Percentiles rank a stretch among this genome's conserved stretches.
These are phyloP conservation scores for Sporothrix globosa DNA, from an alignment of 2,329 filamentous ascomycete species.

Conservation along the genomic window DNA sequence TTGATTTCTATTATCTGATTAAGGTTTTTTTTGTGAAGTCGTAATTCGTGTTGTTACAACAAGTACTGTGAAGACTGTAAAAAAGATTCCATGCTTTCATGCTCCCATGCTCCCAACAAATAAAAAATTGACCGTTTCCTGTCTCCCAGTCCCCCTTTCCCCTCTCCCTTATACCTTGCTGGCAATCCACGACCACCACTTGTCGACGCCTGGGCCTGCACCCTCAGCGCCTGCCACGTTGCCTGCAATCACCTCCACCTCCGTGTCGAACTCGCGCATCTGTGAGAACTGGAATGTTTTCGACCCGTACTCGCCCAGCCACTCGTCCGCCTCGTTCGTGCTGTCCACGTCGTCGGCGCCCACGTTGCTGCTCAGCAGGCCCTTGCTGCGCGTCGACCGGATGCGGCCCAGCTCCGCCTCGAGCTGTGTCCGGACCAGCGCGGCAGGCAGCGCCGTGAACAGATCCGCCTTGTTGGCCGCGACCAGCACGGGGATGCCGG, in stretches of 20 bases:
- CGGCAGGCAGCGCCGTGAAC: slow-evolving; percentile 85
- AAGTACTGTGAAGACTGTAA: background rate
- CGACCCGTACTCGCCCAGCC: slow-evolving; percentile 80
- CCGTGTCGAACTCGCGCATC: slow-evolving; percentile 80
- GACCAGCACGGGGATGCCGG: slow-evolving; percentile 73
- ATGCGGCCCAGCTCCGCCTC: slow-evolving; percentile 82
- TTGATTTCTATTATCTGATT: slow-evolving; percentile 3
- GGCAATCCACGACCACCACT: slow-evolving; percentile 92
- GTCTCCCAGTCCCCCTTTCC: background rate
- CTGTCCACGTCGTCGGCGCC: slow-evolving; percentile 55
- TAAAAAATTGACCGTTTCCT: background rate
- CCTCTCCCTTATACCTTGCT: slow-evolving; percentile 62
- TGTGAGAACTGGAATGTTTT: slow-evolving; percentile 77
- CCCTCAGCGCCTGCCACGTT: slow-evolving; percentile 67
- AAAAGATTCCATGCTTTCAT: background rate
- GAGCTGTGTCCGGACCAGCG: slow-evolving; percentile 72
- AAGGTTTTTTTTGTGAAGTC: background rate
- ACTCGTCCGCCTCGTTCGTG: slow-evolving; percentile 75
- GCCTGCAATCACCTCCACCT: slow-evolving; percentile 76
- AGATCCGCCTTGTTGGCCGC: slow-evolving; percentile 96
- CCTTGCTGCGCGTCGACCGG: slow-evolving; percentile 74
- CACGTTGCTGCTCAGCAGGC: slow-evolving; percentile 79
- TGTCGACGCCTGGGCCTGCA: slow-evolving; percentile 67
- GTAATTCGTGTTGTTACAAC: slow-evolving; percentile 13
- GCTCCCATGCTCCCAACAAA: background rate